Percentiles rank a stretch among this genome's conserved stretches.
Evolutionary conservation across 2,329 filamentous ascomycete species (phyloP).

Genomic region (Verticillium albo-atrum): DNA sequence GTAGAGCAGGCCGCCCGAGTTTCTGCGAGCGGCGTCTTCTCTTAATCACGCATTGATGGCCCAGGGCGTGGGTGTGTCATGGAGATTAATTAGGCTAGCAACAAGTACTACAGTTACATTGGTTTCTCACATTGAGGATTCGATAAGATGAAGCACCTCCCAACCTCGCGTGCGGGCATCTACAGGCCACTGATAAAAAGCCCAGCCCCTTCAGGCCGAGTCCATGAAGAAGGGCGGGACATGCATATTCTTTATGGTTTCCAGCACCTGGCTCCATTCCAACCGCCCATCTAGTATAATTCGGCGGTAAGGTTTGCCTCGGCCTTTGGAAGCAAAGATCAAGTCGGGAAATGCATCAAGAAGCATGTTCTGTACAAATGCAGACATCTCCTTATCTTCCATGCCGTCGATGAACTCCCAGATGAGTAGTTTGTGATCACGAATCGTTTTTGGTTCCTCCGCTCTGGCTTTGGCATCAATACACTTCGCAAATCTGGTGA

Average conservation of each 20-base stretch:
- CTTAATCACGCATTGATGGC: too few species aligned
- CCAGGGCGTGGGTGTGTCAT: too few species aligned
- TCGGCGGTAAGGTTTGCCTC: not conserved
- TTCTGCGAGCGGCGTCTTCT: too few species aligned
- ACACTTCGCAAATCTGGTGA: not conserved
- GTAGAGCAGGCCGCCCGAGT: too few species aligned
- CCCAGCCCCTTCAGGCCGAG: too few species aligned
- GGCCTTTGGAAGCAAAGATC: not conserved
- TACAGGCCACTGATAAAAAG: too few species aligned
- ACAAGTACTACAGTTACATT: too few species aligned
- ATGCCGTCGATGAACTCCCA: constrained; percentile 2
- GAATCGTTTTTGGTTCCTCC: not conserved
- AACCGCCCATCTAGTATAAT: not conserved
- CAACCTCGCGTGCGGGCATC: too few species aligned
- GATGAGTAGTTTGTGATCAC: not conserved
- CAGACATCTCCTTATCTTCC: constrained; percentile 2
- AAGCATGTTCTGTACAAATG: not conserved
- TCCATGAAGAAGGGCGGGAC: not conserved
- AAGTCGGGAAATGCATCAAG: not conserved
- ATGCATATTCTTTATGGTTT: not conserved
- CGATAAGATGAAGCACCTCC: too few species aligned
- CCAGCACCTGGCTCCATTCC: not conserved
- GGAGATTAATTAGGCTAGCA: too few species aligned
- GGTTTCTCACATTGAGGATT: too few species aligned
- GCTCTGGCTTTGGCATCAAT: not conserved